These are phyloP conservation scores for Blastocystis hominis DNA, from an alignment of 352 stramenopile genomes.

Conservation along the genomic window DNA sequence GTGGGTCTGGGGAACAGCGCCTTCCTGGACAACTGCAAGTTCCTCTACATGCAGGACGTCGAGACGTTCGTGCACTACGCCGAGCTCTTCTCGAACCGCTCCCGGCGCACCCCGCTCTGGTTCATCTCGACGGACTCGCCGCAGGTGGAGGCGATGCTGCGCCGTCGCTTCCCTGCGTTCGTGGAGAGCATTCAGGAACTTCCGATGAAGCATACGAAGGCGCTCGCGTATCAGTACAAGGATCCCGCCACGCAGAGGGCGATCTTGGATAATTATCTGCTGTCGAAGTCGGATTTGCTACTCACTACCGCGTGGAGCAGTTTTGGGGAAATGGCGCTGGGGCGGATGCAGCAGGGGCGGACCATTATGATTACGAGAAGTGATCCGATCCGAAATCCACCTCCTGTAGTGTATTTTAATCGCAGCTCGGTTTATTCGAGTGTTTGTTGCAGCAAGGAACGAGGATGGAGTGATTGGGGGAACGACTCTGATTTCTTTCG, in stretches of 20 bases:
- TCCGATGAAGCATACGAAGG: conserved; percentile 38
- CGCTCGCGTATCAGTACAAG: conserved; percentile 30
- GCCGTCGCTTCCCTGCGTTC: not conserved
- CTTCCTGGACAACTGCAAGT: conserved; percentile 53
- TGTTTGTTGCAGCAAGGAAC: no score
- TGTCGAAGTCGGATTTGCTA: conserved; percentile 17
- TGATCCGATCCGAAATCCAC: conserved; percentile 14
- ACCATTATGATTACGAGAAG: conserved; percentile 44
- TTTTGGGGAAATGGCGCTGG: conserved; percentile 54
- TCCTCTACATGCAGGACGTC: conserved; percentile 26
- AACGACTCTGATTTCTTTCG: no score
- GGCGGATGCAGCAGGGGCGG: not conserved
- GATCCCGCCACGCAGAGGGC: conserved; percentile 10
- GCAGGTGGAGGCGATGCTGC: not conserved
- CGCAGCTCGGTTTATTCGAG: not conserved
- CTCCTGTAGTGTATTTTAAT: conserved; percentile 41
- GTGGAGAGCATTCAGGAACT: not conserved
- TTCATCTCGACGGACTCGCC: conserved; percentile 35
- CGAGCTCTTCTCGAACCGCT: conserved; percentile 26
- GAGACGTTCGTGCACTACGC: conserved; percentile 39
- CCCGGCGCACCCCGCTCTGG: not conserved
- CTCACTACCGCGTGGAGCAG: conserved; percentile 48
- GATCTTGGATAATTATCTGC: conserved; percentile 48
- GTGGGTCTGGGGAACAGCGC: conserved; percentile 48
- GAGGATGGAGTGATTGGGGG: no score